phyloP scores from a whole-genome alignment of 2,329 filamentous ascomycete genomes.

The Pseudogymnoascus sp. region DNA sequence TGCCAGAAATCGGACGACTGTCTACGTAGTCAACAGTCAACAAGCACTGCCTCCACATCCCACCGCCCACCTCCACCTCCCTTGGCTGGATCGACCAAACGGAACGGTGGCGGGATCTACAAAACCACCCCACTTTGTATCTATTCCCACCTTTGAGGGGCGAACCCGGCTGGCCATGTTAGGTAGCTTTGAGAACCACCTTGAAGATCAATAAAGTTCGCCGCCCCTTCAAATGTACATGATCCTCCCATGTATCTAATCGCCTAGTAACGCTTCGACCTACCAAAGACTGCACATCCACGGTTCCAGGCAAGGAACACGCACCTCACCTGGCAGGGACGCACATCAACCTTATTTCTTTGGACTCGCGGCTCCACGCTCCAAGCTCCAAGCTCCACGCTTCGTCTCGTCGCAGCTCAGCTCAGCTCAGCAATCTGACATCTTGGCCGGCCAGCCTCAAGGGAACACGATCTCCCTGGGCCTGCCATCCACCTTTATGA shows the following conservation, averaged over 20 bases:
- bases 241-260: not conserved
- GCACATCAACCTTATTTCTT: not conserved
- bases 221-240: not conserved
- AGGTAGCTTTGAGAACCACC: not conserved
- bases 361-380: not conserved
- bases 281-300: not conserved
- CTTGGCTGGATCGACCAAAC: not conserved
- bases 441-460: not conserved
- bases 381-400: too few species aligned
- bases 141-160: not conserved
- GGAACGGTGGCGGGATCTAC: not conserved
- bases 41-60: too few species aligned
- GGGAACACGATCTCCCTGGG: not conserved
- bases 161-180: not conserved
- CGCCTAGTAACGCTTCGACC: not conserved
- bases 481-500: conserved; percentile 13
- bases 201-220: not conserved
- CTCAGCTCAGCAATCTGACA: not conserved
- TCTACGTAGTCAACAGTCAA: not conserved
- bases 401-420: not conserved
- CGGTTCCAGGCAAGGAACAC: not conserved
- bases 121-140: not conserved
- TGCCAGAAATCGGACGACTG: not conserved
- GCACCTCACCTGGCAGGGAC: not conserved
- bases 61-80: too few species aligned